A percentile compares a stretch with the other conserved stretches of the same genome.
Conservation (phyloP, 441 rosid genomes). For the Populus tomentosa region DNA sequence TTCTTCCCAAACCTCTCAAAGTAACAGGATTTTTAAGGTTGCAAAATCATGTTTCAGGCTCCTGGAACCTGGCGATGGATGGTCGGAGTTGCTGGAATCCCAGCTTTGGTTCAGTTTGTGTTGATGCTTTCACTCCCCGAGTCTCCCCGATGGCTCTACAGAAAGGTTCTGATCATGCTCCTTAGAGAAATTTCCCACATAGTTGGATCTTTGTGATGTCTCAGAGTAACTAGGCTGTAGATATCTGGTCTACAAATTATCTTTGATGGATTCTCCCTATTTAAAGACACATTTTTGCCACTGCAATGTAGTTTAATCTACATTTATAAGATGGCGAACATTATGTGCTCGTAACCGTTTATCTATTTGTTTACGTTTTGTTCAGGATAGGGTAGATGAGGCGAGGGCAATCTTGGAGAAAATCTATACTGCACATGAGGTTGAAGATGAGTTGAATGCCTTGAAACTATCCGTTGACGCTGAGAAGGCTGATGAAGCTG, state of each 20-base stretch:
- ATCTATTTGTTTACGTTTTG: not conserved
- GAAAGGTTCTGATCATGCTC: conserved; percentile 20
- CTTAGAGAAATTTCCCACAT: not conserved
- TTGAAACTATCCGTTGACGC: conserved; percentile 47
- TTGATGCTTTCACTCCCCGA: conserved; percentile 74
- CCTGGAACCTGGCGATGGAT: conserved; percentile 41
- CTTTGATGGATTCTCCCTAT: not conserved
- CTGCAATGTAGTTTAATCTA: not conserved
- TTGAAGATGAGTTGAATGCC: conserved; percentile 53
- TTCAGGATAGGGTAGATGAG: conserved; percentile 48
- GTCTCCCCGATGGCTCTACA: conserved; percentile 85
- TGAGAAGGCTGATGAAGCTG: conserved; percentile 51
- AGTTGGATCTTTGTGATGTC: not conserved
- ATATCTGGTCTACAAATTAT: no score
- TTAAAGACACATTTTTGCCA: not conserved
- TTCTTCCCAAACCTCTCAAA: not conserved
- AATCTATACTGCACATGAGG: conserved; percentile 59
- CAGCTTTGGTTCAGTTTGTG: conserved; percentile 58
- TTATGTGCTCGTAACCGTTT: not conserved
- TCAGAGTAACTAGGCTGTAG: not conserved
- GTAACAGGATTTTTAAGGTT: not conserved
- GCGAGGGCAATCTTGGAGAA: conserved; percentile 53
- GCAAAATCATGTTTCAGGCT: conserved; percentile 21
- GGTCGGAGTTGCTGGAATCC: conserved; percentile 76
- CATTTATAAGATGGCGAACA: not conserved